phyloP scores from a whole-genome alignment of 352 stramenopile genomes.

The Phytophthora sp. region DNA sequence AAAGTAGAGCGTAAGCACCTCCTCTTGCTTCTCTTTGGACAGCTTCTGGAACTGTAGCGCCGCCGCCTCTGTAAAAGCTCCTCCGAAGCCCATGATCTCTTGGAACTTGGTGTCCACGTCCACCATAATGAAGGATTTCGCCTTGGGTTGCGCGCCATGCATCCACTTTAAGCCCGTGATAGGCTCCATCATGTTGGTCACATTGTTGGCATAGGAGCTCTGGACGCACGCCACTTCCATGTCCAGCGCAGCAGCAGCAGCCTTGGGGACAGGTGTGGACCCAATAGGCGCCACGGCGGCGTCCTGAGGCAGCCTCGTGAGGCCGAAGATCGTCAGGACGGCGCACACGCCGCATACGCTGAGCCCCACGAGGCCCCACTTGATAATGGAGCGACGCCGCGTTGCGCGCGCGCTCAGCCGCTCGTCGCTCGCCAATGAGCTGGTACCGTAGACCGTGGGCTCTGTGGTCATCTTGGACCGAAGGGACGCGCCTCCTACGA shows the following conservation, averaged over 20 bases:
- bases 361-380: constrained; percentile 34
- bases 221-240: constrained; percentile 58
- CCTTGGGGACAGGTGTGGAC: constrained; percentile 5
- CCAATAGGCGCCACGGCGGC: constrained; percentile 30
- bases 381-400: constrained; percentile 20
- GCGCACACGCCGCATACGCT: constrained; percentile 18
- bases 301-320: constrained; percentile 15
- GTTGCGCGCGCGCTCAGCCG: constrained; percentile 23
- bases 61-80: constrained; percentile 93
- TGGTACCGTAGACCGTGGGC: constrained; percentile 57
- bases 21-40: constrained; percentile 72
- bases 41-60: constrained; percentile 89
- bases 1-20: constrained; percentile 91
- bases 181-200: constrained; percentile 73
- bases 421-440: constrained; percentile 40
- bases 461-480: constrained; percentile 15
- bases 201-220: constrained; percentile 65
- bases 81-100: constrained; percentile 90
- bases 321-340: constrained; percentile 17
- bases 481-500: too few species aligned
- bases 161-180: constrained; percentile 58
- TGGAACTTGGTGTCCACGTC: constrained; percentile 66
- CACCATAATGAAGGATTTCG: constrained; percentile 52
- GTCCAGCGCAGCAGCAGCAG: neutral
- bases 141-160: neutral